Evolutionary conservation across 2,329 filamentous ascomycete genomes (phyloP).

Genomic region (Colletotrichum sojae): DNA sequence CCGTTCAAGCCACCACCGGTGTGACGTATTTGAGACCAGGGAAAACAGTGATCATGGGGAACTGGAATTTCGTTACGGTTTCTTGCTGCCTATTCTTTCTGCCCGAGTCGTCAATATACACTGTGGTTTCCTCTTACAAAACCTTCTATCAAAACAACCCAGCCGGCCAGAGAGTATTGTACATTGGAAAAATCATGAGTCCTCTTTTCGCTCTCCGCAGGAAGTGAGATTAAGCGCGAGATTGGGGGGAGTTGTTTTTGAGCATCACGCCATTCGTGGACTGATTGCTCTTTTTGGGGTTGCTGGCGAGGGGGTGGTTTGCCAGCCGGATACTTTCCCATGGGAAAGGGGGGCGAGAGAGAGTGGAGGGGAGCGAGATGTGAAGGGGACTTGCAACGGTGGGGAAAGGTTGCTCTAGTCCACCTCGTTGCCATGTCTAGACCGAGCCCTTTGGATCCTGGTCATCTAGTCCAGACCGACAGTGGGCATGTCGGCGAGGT

Average conservation of each 20-base stretch:
- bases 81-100: conserved; percentile 34
- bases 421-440: background rate
- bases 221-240: conserved; percentile 28
- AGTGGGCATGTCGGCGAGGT: conserved; percentile 64
- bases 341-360: background rate
- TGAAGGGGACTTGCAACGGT: conserved; percentile 13
- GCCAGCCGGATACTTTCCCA: background rate
- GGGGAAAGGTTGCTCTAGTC: background rate
- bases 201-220: conserved; percentile 35
- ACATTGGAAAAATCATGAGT: conserved; percentile 50
- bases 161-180: conserved; percentile 56
- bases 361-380: conserved; percentile 27
- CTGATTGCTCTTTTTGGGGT: conserved; percentile 32
- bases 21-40: background rate
- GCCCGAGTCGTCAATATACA: conserved; percentile 41
- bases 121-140: conserved; percentile 52
- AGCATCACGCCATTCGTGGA: conserved; percentile 21
- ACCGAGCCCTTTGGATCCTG: background rate
- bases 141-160: conserved; percentile 55
- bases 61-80: conserved; percentile 19
- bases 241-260: background rate
- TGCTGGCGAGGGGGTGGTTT: background rate
- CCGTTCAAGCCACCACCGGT: background rate
- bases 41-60: conserved; percentile 8
- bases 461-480: conserved; percentile 68